Evolutionary conservation across 331 rosid genomes (phyloP).

Genomic region (Acacia pycnantha): DNA sequence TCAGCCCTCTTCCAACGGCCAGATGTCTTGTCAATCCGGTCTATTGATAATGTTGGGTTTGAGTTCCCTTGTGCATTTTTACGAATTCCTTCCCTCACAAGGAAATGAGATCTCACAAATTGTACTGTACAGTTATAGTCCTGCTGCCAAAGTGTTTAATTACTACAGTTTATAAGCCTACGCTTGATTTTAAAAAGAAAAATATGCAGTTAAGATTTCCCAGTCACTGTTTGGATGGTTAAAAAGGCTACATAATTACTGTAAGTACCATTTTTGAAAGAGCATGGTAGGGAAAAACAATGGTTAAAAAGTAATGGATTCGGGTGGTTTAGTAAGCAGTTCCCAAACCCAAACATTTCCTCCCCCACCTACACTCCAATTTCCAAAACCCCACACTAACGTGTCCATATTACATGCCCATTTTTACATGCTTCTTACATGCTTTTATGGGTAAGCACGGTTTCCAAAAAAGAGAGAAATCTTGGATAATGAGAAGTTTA

Average conservation of each 20-base stretch:
- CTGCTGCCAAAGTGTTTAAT: conserved; percentile 66
- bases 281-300: background rate
- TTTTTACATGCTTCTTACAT: too few species aligned
- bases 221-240: conserved; percentile 14
- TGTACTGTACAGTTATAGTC: conserved; percentile 77
- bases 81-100: conserved; percentile 83
- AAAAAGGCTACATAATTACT: background rate
- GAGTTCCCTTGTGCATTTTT: conserved; percentile 67
- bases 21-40: conserved; percentile 83
- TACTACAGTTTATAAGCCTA: conserved; percentile 3
- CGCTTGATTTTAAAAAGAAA: conserved; percentile 21
- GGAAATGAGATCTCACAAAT: conserved; percentile 97
- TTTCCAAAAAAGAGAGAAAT: too few species aligned
- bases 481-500: too few species aligned
- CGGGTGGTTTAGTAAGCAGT: background rate
- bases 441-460: too few species aligned
- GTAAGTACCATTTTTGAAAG: background rate
- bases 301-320: background rate
- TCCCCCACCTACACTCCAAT: background rate
- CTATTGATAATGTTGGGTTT: conserved; percentile 87
- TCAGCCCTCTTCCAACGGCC: conserved; percentile 85
- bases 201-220: conserved; percentile 13
- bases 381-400: background rate
- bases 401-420: too few species aligned
- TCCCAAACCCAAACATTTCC: background rate